Conservation (phyloP, 2,329 filamentous ascomycete genomes). For the Tolypocladium ovalisporum region DNA sequence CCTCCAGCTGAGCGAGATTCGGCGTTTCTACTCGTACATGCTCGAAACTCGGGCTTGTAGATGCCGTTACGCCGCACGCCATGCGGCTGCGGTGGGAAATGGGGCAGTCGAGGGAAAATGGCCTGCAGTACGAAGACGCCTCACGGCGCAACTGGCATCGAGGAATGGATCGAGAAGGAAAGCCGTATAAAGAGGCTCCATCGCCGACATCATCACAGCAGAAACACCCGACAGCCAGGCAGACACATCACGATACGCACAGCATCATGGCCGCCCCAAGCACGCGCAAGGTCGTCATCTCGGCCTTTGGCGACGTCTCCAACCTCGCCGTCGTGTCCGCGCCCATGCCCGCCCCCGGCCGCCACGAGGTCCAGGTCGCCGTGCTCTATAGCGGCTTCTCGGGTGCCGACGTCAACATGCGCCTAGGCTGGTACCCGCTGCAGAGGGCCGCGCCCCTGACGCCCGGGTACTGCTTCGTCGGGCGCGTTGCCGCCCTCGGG, state of each 20-base stretch:
- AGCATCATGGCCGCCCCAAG: conserved; percentile 4
- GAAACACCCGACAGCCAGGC: neutral
- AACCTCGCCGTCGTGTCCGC: conserved; percentile 21
- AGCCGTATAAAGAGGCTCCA: neutral
- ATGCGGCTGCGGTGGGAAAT: neutral
- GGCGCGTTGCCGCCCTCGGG: conserved; percentile 26
- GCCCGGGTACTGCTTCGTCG: conserved; percentile 36
- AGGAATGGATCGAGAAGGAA: neutral
- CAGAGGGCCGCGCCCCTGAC: conserved; percentile 34
- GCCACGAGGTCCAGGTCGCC: conserved; percentile 33
- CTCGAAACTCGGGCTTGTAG: neutral
- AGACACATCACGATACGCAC: neutral
- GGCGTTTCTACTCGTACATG: neutral
- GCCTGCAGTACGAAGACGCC: neutral
- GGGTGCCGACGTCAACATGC: conserved; percentile 38
- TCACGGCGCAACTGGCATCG: neutral
- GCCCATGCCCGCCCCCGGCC: conserved; percentile 25
- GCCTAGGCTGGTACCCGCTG: conserved; percentile 33
- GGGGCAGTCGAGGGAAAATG: no score
- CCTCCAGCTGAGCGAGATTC: neutral
- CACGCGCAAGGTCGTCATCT: conserved; percentile 34
- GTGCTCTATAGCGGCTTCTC: conserved; percentile 36
- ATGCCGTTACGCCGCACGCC: neutral
- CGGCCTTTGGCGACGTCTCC: conserved; percentile 28
- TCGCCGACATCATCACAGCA: neutral